Base-by-base conservation (phyloP, 148 eudicot species). In the Camellia sinensis region DNA sequence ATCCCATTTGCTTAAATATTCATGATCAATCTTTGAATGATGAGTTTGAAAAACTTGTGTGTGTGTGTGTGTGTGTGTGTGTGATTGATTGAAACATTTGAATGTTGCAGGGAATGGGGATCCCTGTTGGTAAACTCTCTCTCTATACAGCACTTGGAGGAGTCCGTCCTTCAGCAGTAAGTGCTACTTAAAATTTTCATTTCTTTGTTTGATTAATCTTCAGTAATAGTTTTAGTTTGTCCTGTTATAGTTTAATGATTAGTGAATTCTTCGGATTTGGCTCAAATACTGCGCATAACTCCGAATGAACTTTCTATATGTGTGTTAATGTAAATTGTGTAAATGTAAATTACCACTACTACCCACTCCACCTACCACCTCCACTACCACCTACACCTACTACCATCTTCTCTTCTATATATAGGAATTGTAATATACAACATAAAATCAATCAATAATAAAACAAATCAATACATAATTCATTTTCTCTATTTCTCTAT, bases 71-170 rank as follows among this genome's bases (percentile, higher is more conserved):
- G 64, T 54, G 21, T 41, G 67, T 14, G 52, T 29, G n/a, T 64
- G 29, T 29, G 41, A 40, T 68, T 62, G 70, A 74, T 43, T 71
- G 61, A n/a, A 61, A 65, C 69, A 71, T 80, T 74, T 73, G 62
- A 75, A 68, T 88, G 73, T 73, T 79, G 78, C 86, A 95, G 97
- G 98, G 98, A 57, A 95, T 95, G 98, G 98, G 98, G 60, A 95
- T 95, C 79, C 98, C 98, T 73, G 98, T 95, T 78, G 98, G 98
- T 63, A 95, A 95, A 86, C 94, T 95, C 61, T 85, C 97, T 72
- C 82, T 95, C 10, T 95, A 95, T 81, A 91, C 97, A 13, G 97
- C 98, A 66, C 94, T 95, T 63, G 98, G 98, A 84, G 98, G 98
- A 80, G 97, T 95, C 72, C 91, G 97, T 46, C 98, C 98, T 83